A percentile compares a stretch with the other conserved stretches of the same genome.
phyloP scores from a whole-genome alignment of 306 rosid genomes.

The Quercus rubra region DNA sequence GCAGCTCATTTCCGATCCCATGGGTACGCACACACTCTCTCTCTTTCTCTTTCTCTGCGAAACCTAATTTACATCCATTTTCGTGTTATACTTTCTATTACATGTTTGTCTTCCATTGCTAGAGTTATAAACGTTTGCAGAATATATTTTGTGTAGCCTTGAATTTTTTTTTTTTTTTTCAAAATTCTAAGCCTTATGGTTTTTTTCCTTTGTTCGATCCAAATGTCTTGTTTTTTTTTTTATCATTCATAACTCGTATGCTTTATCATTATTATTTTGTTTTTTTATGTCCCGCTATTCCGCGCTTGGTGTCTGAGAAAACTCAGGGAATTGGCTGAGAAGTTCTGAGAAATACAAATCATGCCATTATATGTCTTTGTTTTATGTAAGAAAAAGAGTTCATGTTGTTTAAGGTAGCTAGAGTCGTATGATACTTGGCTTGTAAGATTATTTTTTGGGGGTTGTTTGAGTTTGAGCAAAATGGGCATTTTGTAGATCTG shows the following conservation, averaged over 20 bases:
- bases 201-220: neutral
- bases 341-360: neutral
- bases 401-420: neutral
- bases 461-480: neutral
- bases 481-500: neutral
- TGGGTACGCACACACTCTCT: conserved; percentile 15
- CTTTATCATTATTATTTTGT: neutral
- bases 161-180: too few relatives aligned
- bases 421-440: neutral
- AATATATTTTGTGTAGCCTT: neutral
- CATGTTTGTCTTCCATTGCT: neutral
- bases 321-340: neutral
- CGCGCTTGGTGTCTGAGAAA: neutral
- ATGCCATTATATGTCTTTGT: neutral
- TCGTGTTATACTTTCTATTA: neutral
- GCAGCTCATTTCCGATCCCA: neutral
- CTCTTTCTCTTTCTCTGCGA: neutral
- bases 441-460: neutral
- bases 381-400: neutral
- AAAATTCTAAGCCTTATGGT: neutral
- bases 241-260: neutral
- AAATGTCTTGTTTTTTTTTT: neutral
- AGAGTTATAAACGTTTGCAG: neutral
- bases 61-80: neutral
- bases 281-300: neutral